Percentiles rank a stretch among this genome's conserved stretches.
Conservation (phyloP, 257 asterid species). For the Coffea canephora region DNA sequence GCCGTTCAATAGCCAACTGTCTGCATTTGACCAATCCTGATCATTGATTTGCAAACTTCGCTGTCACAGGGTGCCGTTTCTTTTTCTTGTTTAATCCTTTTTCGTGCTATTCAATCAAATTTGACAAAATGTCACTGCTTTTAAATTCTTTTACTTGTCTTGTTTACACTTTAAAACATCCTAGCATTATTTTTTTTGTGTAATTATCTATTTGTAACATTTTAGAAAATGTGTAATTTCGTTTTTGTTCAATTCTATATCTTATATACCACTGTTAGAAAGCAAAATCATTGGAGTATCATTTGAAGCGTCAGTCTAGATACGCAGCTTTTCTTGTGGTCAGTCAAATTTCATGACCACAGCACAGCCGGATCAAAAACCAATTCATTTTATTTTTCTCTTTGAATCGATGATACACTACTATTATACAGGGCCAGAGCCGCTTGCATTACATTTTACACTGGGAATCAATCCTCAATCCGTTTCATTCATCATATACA, state of each 20-base stretch:
- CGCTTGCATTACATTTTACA: constrained; percentile 2
- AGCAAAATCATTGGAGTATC: background rate
- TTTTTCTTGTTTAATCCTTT: background rate
- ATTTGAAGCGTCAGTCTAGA: background rate
- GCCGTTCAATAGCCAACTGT: background rate
- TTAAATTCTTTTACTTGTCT: too few relatives aligned
- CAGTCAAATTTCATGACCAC: background rate
- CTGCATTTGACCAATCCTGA: background rate
- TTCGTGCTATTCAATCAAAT: background rate
- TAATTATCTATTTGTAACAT: too few relatives aligned
- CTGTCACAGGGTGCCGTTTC: background rate
- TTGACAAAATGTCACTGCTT: background rate
- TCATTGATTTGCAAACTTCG: too few relatives aligned
- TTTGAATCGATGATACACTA: background rate
- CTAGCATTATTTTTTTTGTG: too few relatives aligned
- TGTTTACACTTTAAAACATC: too few relatives aligned
- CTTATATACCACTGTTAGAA: too few relatives aligned
- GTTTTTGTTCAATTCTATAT: too few relatives aligned
- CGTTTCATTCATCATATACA: constrained; percentile 52
- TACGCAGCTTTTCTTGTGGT: too few relatives aligned
- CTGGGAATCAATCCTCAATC: constrained; percentile 10
- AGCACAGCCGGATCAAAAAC: background rate
- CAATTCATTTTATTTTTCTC: background rate
- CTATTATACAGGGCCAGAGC: background rate
- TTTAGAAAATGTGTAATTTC: too few relatives aligned